These are phyloP conservation scores for Peterozyma xylosa DNA, from an alignment of 805 yeast species.

Conservation along the genomic window DNA sequence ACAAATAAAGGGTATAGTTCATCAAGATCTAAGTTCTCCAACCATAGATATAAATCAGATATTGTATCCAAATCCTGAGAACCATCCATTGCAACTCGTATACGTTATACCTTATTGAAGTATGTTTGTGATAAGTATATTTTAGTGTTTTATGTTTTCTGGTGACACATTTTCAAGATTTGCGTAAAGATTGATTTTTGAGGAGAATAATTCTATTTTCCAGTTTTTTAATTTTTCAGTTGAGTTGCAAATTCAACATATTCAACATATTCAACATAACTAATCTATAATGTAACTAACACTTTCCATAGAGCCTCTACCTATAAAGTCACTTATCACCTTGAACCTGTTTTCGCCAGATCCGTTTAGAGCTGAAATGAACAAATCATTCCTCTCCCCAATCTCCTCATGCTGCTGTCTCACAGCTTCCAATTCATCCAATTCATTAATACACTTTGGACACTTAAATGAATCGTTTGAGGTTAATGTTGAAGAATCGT, in stretches of 20 bases:
- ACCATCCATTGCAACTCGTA: too few relatives aligned
- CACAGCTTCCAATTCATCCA: slow-evolving; percentile 56
- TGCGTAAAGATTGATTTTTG: too few relatives aligned
- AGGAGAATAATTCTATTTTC: too few relatives aligned
- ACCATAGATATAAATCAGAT: slow-evolving; percentile 5
- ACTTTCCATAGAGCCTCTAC: slow-evolving; percentile 77
- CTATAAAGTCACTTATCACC: slow-evolving; percentile 73
- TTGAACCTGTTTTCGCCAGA: slow-evolving; percentile 49
- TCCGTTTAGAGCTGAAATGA: slow-evolving; percentile 47
- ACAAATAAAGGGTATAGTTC: slow-evolving; percentile 6
- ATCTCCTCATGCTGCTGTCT: slow-evolving; percentile 53
- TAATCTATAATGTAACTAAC: slow-evolving; percentile 5
- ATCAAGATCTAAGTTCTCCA: slow-evolving; percentile 3
- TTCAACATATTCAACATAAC: too few relatives aligned
- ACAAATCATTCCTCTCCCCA: slow-evolving; percentile 55
- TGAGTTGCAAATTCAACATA: too few relatives aligned
- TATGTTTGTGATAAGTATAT: too few relatives aligned
- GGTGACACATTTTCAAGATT: too few relatives aligned
- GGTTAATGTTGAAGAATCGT: slow-evolving; percentile 12
- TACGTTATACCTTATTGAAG: too few relatives aligned
- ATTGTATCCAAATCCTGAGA: too few relatives aligned
- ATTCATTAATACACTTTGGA: slow-evolving; percentile 69
- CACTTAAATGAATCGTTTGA: slow-evolving; percentile 33
- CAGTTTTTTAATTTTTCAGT: too few relatives aligned
- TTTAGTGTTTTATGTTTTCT: too few relatives aligned